These are phyloP conservation scores for Elaeis oleifera DNA, from an alignment of 202 grass and related monocot species.

Conservation along the genomic window DNA sequence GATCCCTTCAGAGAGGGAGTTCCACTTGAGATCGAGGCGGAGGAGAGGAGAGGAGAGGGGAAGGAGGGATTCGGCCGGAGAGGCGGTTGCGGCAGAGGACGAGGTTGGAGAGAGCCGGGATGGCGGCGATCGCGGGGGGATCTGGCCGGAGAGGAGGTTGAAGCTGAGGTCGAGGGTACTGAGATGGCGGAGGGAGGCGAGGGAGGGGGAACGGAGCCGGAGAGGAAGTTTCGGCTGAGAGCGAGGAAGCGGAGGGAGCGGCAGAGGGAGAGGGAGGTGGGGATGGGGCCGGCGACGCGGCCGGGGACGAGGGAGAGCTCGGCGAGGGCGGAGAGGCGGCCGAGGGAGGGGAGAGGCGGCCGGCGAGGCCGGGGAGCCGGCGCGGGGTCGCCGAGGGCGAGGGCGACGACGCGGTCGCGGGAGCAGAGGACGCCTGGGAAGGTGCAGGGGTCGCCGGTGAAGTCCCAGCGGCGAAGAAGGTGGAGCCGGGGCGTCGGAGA, in stretches of 20 bases:
- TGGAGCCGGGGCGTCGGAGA: conserved; percentile 50
- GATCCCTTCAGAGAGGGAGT: conserved; percentile 39
- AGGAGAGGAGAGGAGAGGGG: conserved; percentile 28
- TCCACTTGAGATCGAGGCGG: conserved; percentile 61
- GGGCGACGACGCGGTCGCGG: conserved; percentile 38
- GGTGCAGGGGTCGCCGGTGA: conserved; percentile 64
- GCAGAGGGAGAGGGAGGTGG: conserved; percentile 30
- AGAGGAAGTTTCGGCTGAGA: conserved; percentile 48
- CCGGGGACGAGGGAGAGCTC: conserved; percentile 83
- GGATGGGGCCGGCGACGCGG: conserved; percentile 34
- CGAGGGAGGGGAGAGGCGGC: conserved; percentile 35
- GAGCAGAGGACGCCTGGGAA: conserved; percentile 68
- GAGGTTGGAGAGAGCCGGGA: conserved; percentile 44
- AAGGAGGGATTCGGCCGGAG: conserved; percentile 29
- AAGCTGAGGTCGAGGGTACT: conserved; percentile 67
- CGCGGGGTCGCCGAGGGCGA: conserved; percentile 73
- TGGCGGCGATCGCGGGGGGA: conserved; percentile 43
- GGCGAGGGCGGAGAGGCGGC: conserved; percentile 35
- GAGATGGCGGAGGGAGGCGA: conserved; percentile 28
- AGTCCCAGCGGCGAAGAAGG: conserved; percentile 90
- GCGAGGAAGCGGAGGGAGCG: conserved; percentile 72
- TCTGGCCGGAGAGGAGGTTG: conserved; percentile 41
- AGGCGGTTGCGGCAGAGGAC: conserved; percentile 68
- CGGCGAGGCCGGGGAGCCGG: conserved; percentile 46
- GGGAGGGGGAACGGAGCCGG: conserved; percentile 39